These are phyloP conservation scores for Trichoderma sp. DNA, from an alignment of 2,329 filamentous ascomycete species.

Conservation along the genomic window DNA sequence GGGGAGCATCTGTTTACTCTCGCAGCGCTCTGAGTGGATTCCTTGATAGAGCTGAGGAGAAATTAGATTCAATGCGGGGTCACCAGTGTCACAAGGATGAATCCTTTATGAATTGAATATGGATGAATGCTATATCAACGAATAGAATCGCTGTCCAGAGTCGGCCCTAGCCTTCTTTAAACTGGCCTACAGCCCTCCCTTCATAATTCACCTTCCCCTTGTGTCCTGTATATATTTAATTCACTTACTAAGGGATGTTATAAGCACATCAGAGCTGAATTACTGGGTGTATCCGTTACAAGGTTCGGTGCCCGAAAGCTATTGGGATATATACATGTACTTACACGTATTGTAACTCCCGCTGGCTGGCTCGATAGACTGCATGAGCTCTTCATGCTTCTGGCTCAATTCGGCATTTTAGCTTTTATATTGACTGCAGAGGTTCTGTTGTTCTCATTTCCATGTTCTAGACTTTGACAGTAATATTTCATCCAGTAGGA, in stretches of 20 bases:
- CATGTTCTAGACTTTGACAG: no score
- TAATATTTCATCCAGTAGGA: no score
- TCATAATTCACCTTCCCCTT: background rate
- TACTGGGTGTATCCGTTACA: background rate
- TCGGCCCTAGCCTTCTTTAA: background rate
- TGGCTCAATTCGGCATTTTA: background rate
- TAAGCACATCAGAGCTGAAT: background rate
- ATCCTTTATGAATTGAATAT: background rate
- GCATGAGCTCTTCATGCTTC: background rate
- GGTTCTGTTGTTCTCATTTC: fast-evolving
- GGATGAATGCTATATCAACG: background rate
- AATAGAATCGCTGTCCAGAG: background rate
- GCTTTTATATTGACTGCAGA: background rate
- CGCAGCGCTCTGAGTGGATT: background rate
- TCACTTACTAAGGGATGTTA: background rate
- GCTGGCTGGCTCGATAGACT: background rate
- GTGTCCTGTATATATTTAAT: background rate
- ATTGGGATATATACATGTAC: background rate
- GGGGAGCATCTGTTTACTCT: background rate
- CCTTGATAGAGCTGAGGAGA: background rate
- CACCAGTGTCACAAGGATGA: background rate
- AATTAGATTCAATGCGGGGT: background rate
- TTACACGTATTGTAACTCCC: background rate
- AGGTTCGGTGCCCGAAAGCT: background rate
- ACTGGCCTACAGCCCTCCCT: no score